phyloP scores from a whole-genome alignment of 805 yeast genomes.

The Saturnispora halmiae region DNA sequence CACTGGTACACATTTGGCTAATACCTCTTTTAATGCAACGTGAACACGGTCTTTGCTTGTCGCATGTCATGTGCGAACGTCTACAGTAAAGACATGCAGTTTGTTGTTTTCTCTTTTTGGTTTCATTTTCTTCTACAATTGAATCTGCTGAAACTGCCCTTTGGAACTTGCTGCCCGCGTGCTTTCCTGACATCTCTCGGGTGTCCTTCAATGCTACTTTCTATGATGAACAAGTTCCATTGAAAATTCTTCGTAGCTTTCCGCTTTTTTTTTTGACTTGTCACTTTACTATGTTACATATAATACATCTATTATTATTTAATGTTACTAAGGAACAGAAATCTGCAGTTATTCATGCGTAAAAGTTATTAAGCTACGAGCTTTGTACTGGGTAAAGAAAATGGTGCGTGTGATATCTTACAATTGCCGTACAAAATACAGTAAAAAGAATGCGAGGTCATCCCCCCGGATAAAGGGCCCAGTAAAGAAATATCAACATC shows the following conservation, averaged over 20 bases:
- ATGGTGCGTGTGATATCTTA: neutral
- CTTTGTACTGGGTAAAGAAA: too few species aligned
- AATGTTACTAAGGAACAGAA: too few species aligned
- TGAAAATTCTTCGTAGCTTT: neutral
- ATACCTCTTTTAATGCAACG: slow-evolving; percentile 82
- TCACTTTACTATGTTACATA: too few species aligned
- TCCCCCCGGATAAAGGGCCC: neutral
- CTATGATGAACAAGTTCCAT: too few species aligned
- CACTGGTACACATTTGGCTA: slow-evolving; percentile 79
- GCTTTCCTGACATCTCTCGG: too few species aligned
- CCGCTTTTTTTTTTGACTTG: neutral
- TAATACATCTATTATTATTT: too few species aligned
- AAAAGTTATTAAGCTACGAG: too few species aligned
- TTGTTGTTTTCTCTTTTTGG: slow-evolving; percentile 36
- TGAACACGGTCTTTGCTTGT: slow-evolving; percentile 64
- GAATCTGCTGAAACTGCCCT: neutral
- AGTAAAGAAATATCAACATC: too few species aligned
- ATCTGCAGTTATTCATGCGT: too few species aligned
- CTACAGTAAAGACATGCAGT: slow-evolving; percentile 87
- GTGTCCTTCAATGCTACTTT: too few species aligned
- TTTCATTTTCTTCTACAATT: neutral
- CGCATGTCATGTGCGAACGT: slow-evolving; percentile 91
- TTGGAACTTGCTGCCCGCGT: too few species aligned
- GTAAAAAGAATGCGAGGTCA: neutral
- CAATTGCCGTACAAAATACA: neutral